Base-by-base conservation (phyloP, 441 rosid species). In the Mallotus japonicus region DNA sequence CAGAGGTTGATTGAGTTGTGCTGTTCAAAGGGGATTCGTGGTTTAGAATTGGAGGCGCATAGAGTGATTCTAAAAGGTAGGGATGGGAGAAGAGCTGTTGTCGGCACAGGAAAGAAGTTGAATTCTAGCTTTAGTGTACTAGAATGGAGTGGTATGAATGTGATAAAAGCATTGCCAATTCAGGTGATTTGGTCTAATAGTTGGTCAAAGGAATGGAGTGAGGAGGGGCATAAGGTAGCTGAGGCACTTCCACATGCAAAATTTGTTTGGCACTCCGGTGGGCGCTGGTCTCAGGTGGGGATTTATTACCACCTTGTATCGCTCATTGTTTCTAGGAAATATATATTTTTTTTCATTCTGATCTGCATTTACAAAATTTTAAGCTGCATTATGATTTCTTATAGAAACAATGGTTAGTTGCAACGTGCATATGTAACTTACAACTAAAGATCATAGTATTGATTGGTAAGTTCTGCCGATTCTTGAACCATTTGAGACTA, bases 251-350 rank as follows among this genome's bases (percentile, higher is more conserved):
- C 93, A 3, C 84, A 67, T 47, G 97, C 97, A 20, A 92, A 83
- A 76, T 88, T 89, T 76, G 80, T 83, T 44, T 76, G 78, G 19
- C 99, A 95, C 73, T 84, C 93, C 0, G 89, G 97, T 62, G 90
- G 90, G 54, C 85, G 96, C 16, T 95, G 99, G 97, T 96, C 97
- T 83, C 91, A 92, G 95, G 97, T 95, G 63, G 81, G 91, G 44
- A 55, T 80, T 76, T 61, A 54, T 59, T 37, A 5, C 40, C 5
- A 46, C 34, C 28, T 59, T 24, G 63, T 34, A 20, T 37, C 6
- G 40, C 40, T 37, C 40, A 4, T 37, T 37, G 40, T 6, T 37
- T 37, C 6, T 37, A 37, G 6, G 5, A 37, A 37, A 37, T 37
- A 37, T 37, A 37, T 37, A 37, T 37, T 37, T 37, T 37, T 37